Percentiles rank a stretch among this genome's conserved stretches.
phyloP scores from a whole-genome alignment of 345 rosid genomes.

The Syzygium grande region DNA sequence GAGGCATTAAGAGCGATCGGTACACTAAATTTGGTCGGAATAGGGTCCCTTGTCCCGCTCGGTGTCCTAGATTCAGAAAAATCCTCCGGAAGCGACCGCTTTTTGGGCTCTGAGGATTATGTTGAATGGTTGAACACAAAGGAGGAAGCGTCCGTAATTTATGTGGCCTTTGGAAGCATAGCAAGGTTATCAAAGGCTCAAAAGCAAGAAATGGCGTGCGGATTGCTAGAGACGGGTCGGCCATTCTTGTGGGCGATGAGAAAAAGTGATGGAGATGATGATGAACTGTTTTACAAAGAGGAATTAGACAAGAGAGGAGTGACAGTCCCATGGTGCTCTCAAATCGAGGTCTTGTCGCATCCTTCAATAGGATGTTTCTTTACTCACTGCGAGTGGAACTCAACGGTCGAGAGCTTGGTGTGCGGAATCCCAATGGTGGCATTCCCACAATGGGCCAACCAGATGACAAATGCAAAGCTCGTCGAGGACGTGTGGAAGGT shows the following conservation, averaged over 20 bases:
- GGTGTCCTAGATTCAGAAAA: background rate
- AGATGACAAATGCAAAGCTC: constrained; percentile 18
- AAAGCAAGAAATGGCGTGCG: background rate
- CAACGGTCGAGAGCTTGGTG: constrained; percentile 21
- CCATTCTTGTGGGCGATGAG: constrained; percentile 15
- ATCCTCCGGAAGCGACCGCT: background rate
- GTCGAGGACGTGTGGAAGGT: constrained; percentile 18
- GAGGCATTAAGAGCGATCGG: background rate
- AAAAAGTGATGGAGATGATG: background rate
- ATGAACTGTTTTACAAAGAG: background rate
- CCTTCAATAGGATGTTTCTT: constrained; percentile 23
- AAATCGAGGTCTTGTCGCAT: constrained; percentile 24
- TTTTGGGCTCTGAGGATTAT: background rate
- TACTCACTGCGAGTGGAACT: constrained; percentile 35
- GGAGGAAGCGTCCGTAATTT: background rate
- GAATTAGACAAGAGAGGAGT: constrained; percentile 3
- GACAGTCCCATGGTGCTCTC: constrained; percentile 33
- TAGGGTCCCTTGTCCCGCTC: background rate
- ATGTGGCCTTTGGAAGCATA: background rate
- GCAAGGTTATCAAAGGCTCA: background rate
- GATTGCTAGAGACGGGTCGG: background rate
- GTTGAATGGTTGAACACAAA: constrained; percentile 1
- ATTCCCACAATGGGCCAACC: constrained; percentile 22
- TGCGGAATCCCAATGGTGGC: constrained; percentile 19
- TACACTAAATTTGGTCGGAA: background rate